Percentiles rank a stretch among this genome's conserved stretches.
These are phyloP conservation scores for Lachancea fermentati DNA, from an alignment of 805 yeast species.

Conservation along the genomic window DNA sequence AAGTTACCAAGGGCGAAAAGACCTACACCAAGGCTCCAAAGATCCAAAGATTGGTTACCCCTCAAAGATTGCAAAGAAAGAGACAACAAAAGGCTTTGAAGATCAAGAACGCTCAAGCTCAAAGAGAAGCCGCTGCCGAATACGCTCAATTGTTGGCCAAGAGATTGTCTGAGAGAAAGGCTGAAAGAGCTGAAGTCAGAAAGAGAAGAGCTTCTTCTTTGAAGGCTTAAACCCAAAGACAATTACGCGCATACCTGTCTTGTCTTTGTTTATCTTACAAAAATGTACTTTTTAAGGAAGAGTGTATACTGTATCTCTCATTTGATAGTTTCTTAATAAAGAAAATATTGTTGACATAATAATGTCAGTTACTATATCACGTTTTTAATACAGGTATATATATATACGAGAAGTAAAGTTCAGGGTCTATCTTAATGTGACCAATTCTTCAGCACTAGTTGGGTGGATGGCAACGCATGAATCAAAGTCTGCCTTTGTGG, in stretches of 20 bases:
- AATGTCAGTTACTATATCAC: background rate
- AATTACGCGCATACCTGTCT: slow-evolving; percentile 1
- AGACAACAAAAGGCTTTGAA: slow-evolving; percentile 91
- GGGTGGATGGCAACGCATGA: slow-evolving; percentile 98
- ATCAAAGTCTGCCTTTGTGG: slow-evolving; percentile 94
- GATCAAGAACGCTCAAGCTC: slow-evolving; percentile 95
- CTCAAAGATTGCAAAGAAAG: slow-evolving; percentile 99
- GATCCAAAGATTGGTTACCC: slow-evolving; percentile 99
- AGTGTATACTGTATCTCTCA: slow-evolving; percentile 11
- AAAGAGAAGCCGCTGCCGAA: slow-evolving; percentile 99
- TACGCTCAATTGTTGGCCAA: slow-evolving; percentile 98
- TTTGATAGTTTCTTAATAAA: slow-evolving; percentile 12
- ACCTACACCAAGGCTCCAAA: slow-evolving; percentile 99
- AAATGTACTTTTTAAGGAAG: slow-evolving; percentile 13
- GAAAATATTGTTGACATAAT: slow-evolving; percentile 12
- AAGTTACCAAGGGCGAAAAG: slow-evolving; percentile 96
- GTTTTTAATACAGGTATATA: no score
- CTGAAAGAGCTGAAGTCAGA: slow-evolving; percentile 96
- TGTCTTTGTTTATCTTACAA: slow-evolving; percentile 1
- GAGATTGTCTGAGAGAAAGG: slow-evolving; percentile 97
- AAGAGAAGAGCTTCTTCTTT: slow-evolving; percentile 99
- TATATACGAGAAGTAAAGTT: background rate
- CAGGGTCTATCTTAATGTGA: slow-evolving; percentile 44
- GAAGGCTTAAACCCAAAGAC: slow-evolving; percentile 56
- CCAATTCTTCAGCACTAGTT: slow-evolving; percentile 96